Percentiles rank a stretch among this genome's conserved stretches.
Conservation (phyloP, 192 early-diverging fungal species). For the Entomortierella chlamydospora region DNA sequence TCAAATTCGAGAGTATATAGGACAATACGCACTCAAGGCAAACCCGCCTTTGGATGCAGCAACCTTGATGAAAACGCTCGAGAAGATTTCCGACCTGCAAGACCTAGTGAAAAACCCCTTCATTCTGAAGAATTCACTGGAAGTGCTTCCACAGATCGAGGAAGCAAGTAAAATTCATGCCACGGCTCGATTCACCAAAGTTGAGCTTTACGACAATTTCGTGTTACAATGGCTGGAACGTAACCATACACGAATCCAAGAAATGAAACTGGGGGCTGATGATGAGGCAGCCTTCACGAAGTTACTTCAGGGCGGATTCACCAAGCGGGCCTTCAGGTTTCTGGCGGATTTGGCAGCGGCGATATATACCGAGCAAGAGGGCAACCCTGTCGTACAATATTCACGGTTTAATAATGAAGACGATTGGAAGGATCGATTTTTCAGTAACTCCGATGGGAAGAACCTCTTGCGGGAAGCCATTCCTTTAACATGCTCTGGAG, state of each 20-base stretch:
- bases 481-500: not conserved
- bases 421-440: conserved; percentile 1
- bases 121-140: not conserved
- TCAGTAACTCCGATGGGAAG: not conserved
- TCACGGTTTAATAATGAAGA: too few relatives aligned
- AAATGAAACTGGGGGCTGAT: not conserved
- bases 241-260: not conserved
- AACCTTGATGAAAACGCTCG: not conserved
- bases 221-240: not conserved
- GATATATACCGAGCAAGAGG: not conserved
- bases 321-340: not conserved
- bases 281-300: not conserved
- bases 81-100: not conserved
- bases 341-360: not conserved
- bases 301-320: not conserved
- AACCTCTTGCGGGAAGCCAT: conserved; percentile 2
- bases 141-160: not conserved
- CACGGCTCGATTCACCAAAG: not conserved
- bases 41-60: not conserved
- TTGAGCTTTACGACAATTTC: conserved; percentile 4
- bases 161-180: not conserved
- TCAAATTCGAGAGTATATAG: not conserved
- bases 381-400: too few relatives aligned
- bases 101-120: conserved; percentile 5
- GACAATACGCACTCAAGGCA: not conserved